Base-by-base conservation (phyloP, 1,284 basidiomycete genomes). In the Ustilago curta region DNA sequence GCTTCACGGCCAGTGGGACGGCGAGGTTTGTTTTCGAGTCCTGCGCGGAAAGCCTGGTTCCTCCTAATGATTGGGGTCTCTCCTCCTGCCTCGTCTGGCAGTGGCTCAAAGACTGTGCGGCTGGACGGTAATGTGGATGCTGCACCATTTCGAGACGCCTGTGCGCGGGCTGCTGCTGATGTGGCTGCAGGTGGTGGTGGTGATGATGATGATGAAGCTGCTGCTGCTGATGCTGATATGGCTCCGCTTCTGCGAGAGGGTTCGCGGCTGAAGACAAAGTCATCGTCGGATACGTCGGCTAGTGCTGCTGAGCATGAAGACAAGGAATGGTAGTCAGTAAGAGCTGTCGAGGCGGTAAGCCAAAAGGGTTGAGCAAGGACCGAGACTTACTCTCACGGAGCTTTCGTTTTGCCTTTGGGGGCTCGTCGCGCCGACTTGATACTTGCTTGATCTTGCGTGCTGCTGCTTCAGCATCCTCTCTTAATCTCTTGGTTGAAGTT, bases 31-130 rank as follows among this genome's bases (percentile, higher is more conserved):
- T 64, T 60, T 32, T 71, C 68, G 35, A 74, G 66, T 8, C 76
- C 76, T 14, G 65, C 65, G 29, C 76, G 64, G 58, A 75, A 78
- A 19, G 66, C 65, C 48, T 74, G 68, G 31, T 78, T 78, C 5
- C 72, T 44, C 4, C 69, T 40, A 16, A 75, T 78, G 61, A 78
- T 78, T 23, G 76, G 76, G 21, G 76, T 78, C 45, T 78, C 76
- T 7, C 76, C 76, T 21, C 56, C 71, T 1, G 58, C 62, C 27
- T 59, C 76, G 40, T 75, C 72, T 32, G 64, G 72, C 23, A 78
- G 48, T 23, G 68, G 76, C 27, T 78, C 76, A n/a, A 60, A 69
- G 29, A 69, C 68, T 47, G 74, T 73, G 29, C 76, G 70, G 31
- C 56, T 51, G 31, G 54, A 54, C 2, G 52, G 52, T 8, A 55